Conservation (phyloP, 345 rosid genomes). For the Salix suchowensis region DNA sequence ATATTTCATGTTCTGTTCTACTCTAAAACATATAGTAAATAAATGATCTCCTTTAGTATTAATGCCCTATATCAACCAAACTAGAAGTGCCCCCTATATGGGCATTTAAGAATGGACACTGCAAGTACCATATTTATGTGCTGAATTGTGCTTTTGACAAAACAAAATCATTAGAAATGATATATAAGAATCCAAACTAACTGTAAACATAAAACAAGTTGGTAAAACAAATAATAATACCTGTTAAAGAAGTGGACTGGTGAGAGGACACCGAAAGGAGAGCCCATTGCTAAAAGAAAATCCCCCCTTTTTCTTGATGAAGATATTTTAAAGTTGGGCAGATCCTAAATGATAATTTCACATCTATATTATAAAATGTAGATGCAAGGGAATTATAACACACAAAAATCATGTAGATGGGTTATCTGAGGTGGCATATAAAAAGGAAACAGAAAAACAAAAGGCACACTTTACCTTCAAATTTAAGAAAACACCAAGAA, state of each 20-base stretch:
- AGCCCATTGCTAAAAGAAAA: conserved; percentile 70
- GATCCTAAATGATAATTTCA: conserved; percentile 44
- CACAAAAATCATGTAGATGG: background rate
- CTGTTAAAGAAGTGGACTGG: conserved; percentile 87
- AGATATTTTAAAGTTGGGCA: conserved; percentile 38
- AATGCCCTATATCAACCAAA: no score
- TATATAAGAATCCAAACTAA: conserved; percentile 9
- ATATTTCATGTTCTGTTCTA: background rate
- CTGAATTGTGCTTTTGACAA: background rate
- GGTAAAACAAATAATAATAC: conserved; percentile 33
- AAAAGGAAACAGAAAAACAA: conserved; percentile 2
- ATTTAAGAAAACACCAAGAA: conserved; percentile 58
- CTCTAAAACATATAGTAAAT: background rate
- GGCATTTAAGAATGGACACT: background rate
- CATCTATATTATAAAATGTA: background rate
- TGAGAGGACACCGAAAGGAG: conserved; percentile 93
- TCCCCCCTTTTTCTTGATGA: conserved; percentile 53
- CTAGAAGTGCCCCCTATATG: background rate
- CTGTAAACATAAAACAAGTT: background rate
- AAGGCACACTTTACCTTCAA: conserved; percentile 39
- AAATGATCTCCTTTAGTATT: background rate
- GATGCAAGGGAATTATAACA: background rate
- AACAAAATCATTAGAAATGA: background rate
- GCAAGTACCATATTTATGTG: background rate
- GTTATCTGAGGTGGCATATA: background rate